Evolutionary conservation across 345 rosid species (phyloP), one percentile per base, ranked within the genome.

Genomic region (Streptanthus diversifolius): DNA sequence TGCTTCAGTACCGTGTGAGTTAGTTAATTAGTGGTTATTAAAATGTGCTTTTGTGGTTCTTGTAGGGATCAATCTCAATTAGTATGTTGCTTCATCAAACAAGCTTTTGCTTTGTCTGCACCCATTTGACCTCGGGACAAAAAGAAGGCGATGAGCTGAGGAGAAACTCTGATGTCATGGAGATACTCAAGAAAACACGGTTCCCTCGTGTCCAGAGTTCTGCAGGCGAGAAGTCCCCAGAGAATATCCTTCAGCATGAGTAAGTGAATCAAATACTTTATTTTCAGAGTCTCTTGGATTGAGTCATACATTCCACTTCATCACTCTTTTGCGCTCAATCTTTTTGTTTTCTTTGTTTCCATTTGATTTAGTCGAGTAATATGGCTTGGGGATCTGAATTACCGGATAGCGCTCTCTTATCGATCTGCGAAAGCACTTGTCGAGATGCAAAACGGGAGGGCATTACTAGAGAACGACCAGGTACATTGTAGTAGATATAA

Each of bases 371-470:
- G 99, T 75, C 99, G 97, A 64, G 81, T 95, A 44, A 90, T 95
- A 73, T 95, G 99, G 99, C 96, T 95, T 3, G 99, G 99, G 58
- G 99, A 95, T 75, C 68, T 95, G 77, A 95, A 95, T 76, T 95
- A 95, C 76, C 99, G 99, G 11, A 92, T 95, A 80, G 96, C 98
- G 1, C 87, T 95, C 57, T 84, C 98, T 36, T 90, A 87, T 66
- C 99, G 99, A 68, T 84, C 97, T 32, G 99, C 98, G 3, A 95
- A 88, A 87, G 99, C 99, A 66, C 92, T 95, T 8, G 96, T 95
- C 39, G 96, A 92, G 84, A 95, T 95, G 99, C 96, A 88, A 80
- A 92, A 90, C 80, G 92, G 99, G 99, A 87, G 99, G 57, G 97
- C 93, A n/a, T 76, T 95, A 68, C 81, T 95, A 69, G 88, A 90